Evolutionary conservation across 768 basidiomycete species (phyloP).

Genomic region (Lactifluus pinguis): DNA sequence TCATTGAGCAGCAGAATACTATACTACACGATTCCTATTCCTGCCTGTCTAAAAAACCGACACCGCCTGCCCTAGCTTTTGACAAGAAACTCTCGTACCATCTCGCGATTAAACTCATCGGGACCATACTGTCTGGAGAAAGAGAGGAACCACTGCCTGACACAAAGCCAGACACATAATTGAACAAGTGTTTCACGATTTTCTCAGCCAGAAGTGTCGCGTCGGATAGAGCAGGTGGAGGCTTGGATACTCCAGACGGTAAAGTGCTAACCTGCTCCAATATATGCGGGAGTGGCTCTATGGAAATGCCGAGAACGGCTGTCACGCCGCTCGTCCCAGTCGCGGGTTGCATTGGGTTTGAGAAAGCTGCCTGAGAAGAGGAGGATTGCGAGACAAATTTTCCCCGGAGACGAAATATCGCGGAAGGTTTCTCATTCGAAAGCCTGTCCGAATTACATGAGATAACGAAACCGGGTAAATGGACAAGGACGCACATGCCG

Average conservation of each 20-base stretch:
- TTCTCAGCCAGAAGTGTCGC: constrained; percentile 54
- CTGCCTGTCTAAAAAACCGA: constrained; percentile 49
- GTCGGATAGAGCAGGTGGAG: constrained; percentile 29
- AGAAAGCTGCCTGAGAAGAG: constrained; percentile 26
- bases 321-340: constrained; percentile 33
- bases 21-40: constrained; percentile 13
- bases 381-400: constrained; percentile 38
- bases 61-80: constrained; percentile 51
- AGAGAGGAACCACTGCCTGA: constrained; percentile 29
- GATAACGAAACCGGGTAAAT: neutral
- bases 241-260: constrained; percentile 27
- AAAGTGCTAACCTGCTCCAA: constrained; percentile 45
- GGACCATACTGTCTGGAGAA: constrained; percentile 44
- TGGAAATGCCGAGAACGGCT: constrained; percentile 68
- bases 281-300: constrained; percentile 65
- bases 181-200: constrained; percentile 65
- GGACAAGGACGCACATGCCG: constrained; percentile 53
- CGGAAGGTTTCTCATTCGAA: constrained; percentile 83
- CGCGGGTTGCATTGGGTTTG: constrained; percentile 22
- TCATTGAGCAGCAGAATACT: neutral
- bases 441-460: constrained; percentile 41
- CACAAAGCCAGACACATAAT: constrained; percentile 63
- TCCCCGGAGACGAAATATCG: constrained; percentile 75
- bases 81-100: constrained; percentile 64
- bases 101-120: constrained; percentile 51